phyloP scores from a whole-genome alignment of 768 basidiomycete species.

The Fomitopsis pulvina region DNA sequence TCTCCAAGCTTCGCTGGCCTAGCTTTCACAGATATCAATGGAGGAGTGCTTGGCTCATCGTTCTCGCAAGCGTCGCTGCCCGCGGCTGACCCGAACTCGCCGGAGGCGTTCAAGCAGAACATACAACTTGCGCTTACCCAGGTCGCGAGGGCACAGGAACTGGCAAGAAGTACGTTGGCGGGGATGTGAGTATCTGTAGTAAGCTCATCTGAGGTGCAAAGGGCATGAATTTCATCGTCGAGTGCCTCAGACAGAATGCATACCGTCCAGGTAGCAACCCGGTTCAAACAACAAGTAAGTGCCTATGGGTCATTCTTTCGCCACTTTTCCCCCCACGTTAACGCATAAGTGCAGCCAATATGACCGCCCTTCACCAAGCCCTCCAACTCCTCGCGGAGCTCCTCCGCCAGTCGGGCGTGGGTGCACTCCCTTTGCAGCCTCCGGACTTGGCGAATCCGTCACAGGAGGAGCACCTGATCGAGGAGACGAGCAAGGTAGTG shows the following conservation, averaged over 20 bases:
- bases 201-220: neutral
- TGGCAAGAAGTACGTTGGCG: conserved; percentile 41
- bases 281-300: conserved; percentile 48
- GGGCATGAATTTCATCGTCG: neutral
- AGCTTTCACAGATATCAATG: conserved; percentile 3
- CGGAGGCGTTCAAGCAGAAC: conserved; percentile 43
- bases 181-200: conserved; percentile 43
- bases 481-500: conserved; percentile 35
- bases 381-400: conserved; percentile 39
- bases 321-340: neutral
- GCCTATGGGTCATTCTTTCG: neutral
- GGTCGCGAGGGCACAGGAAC: conserved; percentile 39
- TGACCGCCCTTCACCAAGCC: conserved; percentile 45
- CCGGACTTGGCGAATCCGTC: conserved; percentile 1
- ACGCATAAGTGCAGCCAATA: conserved; percentile 31
- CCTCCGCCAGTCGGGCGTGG: conserved; percentile 56
- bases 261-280: conserved; percentile 52
- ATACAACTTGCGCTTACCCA: conserved; percentile 29
- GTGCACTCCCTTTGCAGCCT: conserved; percentile 45
- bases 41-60: neutral
- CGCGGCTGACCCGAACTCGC: conserved; percentile 10
- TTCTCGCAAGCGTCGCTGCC: conserved; percentile 7
- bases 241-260: conserved; percentile 44
- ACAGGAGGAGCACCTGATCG: conserved; percentile 39
- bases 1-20: neutral